Evolutionary conservation across 371 early-diverging fungal genomes (phyloP).

Genomic region (Syncephalastrum contaminatum): DNA sequence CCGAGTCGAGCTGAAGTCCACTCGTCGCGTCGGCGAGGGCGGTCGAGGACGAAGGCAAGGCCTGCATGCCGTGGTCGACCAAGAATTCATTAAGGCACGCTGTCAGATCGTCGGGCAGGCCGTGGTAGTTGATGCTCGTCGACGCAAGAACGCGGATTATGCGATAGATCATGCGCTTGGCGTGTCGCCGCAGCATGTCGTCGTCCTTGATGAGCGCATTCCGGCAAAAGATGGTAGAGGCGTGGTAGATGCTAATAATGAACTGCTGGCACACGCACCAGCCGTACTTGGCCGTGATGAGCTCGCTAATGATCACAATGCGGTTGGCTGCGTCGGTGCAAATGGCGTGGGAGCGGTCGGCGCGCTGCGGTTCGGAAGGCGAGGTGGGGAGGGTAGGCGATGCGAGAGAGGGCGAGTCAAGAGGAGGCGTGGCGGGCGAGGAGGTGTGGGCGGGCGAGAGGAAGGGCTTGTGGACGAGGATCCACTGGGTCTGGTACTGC

Average conservation of each 20-base stretch:
- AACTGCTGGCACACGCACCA: constrained; percentile 52
- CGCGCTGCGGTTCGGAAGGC: constrained; percentile 12
- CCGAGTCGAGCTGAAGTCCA: background rate
- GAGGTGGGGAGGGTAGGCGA: constrained; percentile 10
- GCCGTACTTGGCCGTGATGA: constrained; percentile 31
- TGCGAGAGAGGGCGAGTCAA: constrained; percentile 9
- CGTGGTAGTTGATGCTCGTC: constrained; percentile 31
- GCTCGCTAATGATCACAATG: constrained; percentile 35
- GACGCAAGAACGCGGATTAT: constrained; percentile 34
- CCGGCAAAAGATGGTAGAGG: constrained; percentile 44
- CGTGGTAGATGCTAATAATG: constrained; percentile 41
- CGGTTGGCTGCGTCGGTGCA: constrained; percentile 49
- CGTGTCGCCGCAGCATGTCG: constrained; percentile 14
- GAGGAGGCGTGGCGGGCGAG: constrained; percentile 18
- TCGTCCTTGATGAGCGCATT: constrained; percentile 26
- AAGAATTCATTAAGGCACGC: constrained; percentile 42
- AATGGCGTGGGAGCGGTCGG: constrained; percentile 34
- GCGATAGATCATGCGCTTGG: constrained; percentile 41
- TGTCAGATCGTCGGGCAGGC: constrained; percentile 40
- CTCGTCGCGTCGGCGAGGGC: background rate
- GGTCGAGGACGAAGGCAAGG: constrained; percentile 1
- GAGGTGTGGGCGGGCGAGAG: constrained; percentile 19
- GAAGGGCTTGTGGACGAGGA: constrained; percentile 39
- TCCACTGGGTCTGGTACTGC: constrained; percentile 48
- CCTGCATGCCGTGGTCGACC: constrained; percentile 25